Conservation (phyloP, 2,329 filamentous ascomycete species). For the Aspergillus fumigatiaffinis region DNA sequence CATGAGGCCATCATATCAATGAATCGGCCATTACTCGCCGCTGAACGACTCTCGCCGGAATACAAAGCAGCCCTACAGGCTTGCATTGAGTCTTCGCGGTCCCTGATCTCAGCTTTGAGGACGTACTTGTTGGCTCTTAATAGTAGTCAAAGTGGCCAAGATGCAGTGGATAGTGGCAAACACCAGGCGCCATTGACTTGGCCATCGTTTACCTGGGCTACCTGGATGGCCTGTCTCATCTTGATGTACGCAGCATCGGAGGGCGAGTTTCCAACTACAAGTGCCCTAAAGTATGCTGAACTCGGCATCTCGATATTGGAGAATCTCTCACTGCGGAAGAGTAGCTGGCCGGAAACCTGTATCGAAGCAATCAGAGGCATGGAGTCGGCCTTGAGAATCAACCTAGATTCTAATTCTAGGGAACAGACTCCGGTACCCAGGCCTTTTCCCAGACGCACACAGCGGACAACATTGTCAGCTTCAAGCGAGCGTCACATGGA, state of each 20-base stretch:
- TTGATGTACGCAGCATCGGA: constrained; percentile 50
- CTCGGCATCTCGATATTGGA: constrained; percentile 30
- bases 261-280: constrained; percentile 37
- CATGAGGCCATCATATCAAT: constrained; percentile 51
- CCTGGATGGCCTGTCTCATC: constrained; percentile 53
- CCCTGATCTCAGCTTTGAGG: constrained; percentile 43
- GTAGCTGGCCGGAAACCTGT: constrained; percentile 38
- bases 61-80: constrained; percentile 50
- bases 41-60: constrained; percentile 40
- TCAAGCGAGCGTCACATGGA: background rate
- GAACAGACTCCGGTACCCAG: background rate
- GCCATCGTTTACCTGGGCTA: constrained; percentile 52
- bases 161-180: background rate
- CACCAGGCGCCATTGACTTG: constrained; percentile 39
- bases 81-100: constrained; percentile 50
- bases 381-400: constrained; percentile 22
- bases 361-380: constrained; percentile 36
- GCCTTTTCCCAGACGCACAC: background rate
- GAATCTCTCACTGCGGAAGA: constrained; percentile 31
- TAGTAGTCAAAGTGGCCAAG: background rate
- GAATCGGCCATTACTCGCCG: constrained; percentile 49
- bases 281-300: constrained; percentile 39
- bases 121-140: constrained; percentile 19
- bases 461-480: background rate
- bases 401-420: background rate